Evolutionary conservation across 768 basidiomycete species (phyloP), one percentile per base, ranked within the genome.

Genomic region (Cystofilobasidium bisporidii): DNA sequence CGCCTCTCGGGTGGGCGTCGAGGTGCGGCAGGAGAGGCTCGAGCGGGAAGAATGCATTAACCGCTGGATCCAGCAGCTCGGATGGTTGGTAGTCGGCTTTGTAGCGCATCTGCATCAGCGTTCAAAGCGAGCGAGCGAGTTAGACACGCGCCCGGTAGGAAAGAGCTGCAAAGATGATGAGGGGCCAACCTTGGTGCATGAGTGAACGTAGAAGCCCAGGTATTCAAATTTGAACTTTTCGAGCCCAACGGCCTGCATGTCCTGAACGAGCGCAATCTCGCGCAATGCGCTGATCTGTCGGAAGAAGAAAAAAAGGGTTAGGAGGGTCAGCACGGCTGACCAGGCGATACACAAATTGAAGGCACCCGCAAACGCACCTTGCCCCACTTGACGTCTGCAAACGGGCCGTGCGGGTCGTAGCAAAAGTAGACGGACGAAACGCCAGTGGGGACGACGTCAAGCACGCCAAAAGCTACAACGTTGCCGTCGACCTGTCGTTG

Each of bases 81-180:
- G 93, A 96, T 0, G 94, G 94, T 0, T 81, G 76, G 72, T 93
- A 99, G 64, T 96, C 91, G 33, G 86, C 92, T 74, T 99, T 99
- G 78, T 99, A 98, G 64, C 82, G 81, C 96, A 98, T 98, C 77
- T 99, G 15, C n/a, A n/a, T n/a, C n/a, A n/a, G n/a, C n/a, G n/a
- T n/a, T n/a, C n/a, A n/a, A n/a, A n/a, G n/a, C n/a, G n/a, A n/a
- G n/a, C n/a, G n/a, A n/a, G n/a, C n/a, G n/a, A n/a, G n/a, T n/a
- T n/a, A n/a, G n/a, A n/a, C n/a, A n/a, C n/a, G n/a, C n/a, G n/a
- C n/a, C n/a, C n/a, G n/a, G n/a, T n/a, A n/a, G n/a, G n/a, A 24
- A n/a, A 61, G 26, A 10, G 28, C 30, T 36, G 33, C 3, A 3
- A 32, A 60, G 41, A 24, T 6, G n/a, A 5, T 41, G 15, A 33